Evolutionary conservation across 129 eudicot genomes (phyloP), one percentile per base, ranked within the genome.

Genomic region (Escallonia herrerae): DNA sequence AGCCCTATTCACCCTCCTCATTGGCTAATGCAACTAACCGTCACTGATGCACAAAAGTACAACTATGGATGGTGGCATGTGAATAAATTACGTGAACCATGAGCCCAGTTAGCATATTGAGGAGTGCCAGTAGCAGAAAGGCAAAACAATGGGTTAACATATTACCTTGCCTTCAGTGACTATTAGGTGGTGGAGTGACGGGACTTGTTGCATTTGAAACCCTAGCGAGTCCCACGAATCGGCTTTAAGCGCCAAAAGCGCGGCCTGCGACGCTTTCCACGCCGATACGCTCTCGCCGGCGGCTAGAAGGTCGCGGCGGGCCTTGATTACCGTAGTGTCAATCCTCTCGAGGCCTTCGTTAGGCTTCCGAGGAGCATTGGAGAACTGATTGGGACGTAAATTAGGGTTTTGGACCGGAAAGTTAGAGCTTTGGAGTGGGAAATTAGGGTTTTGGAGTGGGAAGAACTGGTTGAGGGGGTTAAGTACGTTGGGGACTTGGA

Each of bases 221-320:
- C 96, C 96, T 46, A 91, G 72, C 45, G 86, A 72, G 40, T 87
- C 96, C 83, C 95, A 83, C 1, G 97, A 87, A 51, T 62, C 86
- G 2, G 83, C 86, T 50, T 91, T 68, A n/a, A 91, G 66, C 55
- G 48, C 56, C 74, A 87, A 61, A 68, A 87, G 54, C 15, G 83
- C 89, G 10, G 83, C 69, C 81, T 91, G 86, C 4, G 85, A 77
- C 0, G 87, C 95, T 67, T 81, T 81, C 95, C 95, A 91, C 8
- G 84, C 82, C 37, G 96, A 72, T 5, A 87, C 84, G 69, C 51
- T 78, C 64, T 87, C 86, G 8, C 81, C 84, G 1, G 87, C 67
- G 5, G 80, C 81, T 43, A 87, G 69, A 71, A 91, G 67, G 47
- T 87, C 86, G 5, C 71, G 51, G 40, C 77, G 84, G 59, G 86